A percentile compares a stretch with the other conserved stretches of the same genome.
Conservation (phyloP, 1,139 yeast genomes). For the Geotrichum klebahnii region DNA sequence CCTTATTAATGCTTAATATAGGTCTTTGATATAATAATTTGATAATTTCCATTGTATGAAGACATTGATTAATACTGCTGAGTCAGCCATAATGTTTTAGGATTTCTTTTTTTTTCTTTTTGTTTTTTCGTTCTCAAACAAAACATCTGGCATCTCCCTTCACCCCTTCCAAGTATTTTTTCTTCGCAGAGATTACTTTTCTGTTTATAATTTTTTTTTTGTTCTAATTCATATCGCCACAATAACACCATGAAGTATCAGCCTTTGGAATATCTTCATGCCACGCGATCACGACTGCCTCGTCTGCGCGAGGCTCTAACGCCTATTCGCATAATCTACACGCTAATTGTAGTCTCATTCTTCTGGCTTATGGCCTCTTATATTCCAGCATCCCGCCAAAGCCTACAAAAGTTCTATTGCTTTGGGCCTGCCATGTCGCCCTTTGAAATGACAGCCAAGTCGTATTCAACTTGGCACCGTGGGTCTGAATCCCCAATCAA, state of each 20-base stretch:
- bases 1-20: conserved; percentile 56
- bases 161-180: too few relatives aligned
- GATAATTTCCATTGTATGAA: too few relatives aligned
- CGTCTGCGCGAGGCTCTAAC: conserved; percentile 14
- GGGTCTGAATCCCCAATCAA: conserved; percentile 32
- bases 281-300: neutral
- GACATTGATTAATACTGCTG: neutral
- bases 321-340: conserved; percentile 21
- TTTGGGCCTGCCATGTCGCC: conserved; percentile 34
- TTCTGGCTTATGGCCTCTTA: conserved; percentile 23
- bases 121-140: too few relatives aligned
- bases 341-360: conserved; percentile 18
- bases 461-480: conserved; percentile 32
- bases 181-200: too few relatives aligned
- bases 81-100: too few relatives aligned
- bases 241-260: conserved; percentile 4
- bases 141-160: too few relatives aligned
- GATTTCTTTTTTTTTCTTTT: too few relatives aligned
- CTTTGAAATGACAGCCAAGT: conserved; percentile 29
- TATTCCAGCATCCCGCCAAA: conserved; percentile 24
- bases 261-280: conserved; percentile 12
- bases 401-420: conserved; percentile 28
- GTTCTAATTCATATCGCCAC: neutral
- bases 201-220: too few relatives aligned
- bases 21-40: too few relatives aligned